These are phyloP conservation scores for Przewalskia tangutica DNA, from an alignment of 257 asterid genomes.

Conservation along the genomic window DNA sequence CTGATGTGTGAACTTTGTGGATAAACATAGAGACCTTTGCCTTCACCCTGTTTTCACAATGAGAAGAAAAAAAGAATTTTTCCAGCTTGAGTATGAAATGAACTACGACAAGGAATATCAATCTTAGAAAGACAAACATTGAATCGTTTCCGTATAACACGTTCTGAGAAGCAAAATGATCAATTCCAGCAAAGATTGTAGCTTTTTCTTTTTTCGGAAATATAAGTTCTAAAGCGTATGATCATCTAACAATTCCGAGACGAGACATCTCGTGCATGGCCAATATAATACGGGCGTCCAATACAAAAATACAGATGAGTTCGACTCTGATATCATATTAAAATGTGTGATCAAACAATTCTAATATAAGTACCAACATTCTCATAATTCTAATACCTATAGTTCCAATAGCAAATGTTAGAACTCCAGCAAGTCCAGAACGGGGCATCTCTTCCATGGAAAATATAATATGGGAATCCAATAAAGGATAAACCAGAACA, in stretches of 20 bases:
- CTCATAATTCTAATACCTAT: too few species aligned
- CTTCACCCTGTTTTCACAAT: too few species aligned
- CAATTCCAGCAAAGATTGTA: background rate
- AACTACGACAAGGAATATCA: background rate
- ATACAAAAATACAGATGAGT: too few species aligned
- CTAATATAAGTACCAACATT: too few species aligned
- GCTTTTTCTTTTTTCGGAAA: fast-evolving
- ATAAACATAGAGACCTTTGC: background rate
- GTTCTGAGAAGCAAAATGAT: background rate
- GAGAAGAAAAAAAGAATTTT: background rate
- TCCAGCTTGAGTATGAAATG: background rate
- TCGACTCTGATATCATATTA: too few species aligned
- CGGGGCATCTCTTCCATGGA: background rate
- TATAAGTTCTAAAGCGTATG: background rate
- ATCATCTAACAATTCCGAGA: too few species aligned
- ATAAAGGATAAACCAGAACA: background rate
- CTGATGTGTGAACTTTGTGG: background rate
- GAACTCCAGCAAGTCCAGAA: background rate
- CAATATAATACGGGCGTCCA: too few species aligned
- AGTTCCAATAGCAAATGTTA: too few species aligned
- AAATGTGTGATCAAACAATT: too few species aligned
- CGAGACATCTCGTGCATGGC: too few species aligned
- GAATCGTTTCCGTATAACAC: background rate
- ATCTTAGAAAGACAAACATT: background rate
- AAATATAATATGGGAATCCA: background rate